A percentile compares a stretch with the other conserved stretches of the same genome.
Conservation (phyloP, 225 moss, liverwort and hornwort species). For the Rhytidiadelphus loreus region DNA sequence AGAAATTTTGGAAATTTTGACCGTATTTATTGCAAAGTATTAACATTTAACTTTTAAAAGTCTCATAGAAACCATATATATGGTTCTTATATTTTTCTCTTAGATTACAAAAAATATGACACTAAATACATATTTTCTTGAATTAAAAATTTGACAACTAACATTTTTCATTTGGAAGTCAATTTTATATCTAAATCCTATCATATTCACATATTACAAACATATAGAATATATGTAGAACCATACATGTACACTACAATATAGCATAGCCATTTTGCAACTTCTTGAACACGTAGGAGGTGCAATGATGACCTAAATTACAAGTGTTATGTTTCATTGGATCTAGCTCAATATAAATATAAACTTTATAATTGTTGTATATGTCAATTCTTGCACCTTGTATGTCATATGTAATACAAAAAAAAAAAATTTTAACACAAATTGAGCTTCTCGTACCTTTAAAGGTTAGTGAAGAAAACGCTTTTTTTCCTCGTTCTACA, state of each 20-base stretch:
- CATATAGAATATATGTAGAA: not conserved
- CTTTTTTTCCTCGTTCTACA: too few species aligned
- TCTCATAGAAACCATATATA: accelerated
- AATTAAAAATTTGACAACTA: not conserved
- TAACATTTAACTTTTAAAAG: not conserved
- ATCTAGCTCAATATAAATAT: accelerated
- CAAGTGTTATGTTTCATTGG: too few species aligned
- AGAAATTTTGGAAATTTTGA: not conserved
- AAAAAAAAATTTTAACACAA: not conserved
- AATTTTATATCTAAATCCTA: not conserved
- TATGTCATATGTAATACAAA: not conserved
- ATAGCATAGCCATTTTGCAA: not conserved
- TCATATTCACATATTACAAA: not conserved
- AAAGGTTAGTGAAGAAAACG: not conserved
- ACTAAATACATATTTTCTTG: not conserved
- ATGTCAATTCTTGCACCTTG: not conserved
- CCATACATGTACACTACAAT: accelerated
- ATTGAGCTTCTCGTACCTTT: accelerated
- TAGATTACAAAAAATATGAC: not conserved
- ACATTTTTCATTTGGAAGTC: not conserved
- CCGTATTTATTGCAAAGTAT: too few species aligned
- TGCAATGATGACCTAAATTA: not conserved
- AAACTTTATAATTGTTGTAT: not conserved
- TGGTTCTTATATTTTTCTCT: not conserved
- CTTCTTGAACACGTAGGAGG: not conserved